Evolutionary conservation across 75 land plant species (phyloP).

Genomic region (Pinus taeda): DNA sequence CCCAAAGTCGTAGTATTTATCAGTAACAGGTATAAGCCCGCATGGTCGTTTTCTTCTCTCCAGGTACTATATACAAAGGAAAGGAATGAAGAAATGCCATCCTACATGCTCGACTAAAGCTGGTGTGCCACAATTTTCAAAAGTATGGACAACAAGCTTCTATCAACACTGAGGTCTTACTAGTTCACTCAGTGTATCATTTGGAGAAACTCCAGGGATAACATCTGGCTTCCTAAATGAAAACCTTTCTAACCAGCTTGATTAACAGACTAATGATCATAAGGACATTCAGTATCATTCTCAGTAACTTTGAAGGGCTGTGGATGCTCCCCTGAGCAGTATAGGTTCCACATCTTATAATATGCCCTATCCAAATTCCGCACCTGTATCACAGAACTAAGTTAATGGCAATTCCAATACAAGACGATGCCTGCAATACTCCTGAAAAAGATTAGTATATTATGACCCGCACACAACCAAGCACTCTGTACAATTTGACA

Average conservation of each 20-base stretch:
- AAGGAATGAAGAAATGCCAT: no score
- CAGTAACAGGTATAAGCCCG: no score
- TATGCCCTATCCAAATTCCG: conserved; percentile 86
- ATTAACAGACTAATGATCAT: conserved; percentile 12
- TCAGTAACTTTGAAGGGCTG: conserved; percentile 89
- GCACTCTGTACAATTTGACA: not conserved
- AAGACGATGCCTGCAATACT: not conserved
- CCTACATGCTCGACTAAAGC: no score
- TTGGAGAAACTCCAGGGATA: not conserved
- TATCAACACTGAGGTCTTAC: not conserved
- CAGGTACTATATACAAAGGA: no score
- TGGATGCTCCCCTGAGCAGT: conserved; percentile 78
- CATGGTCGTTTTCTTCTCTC: no score
- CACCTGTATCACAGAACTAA: conserved; percentile 54
- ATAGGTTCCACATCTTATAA: conserved; percentile 98
- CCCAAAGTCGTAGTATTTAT: no score
- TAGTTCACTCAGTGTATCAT: conserved; percentile 8
- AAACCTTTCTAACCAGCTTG: not conserved
- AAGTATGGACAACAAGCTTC: not conserved
- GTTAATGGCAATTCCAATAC: conserved; percentile 1
- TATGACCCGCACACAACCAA: not conserved
- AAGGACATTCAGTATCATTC: conserved; percentile 73
- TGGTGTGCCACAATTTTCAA: no score
- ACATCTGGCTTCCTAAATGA: not conserved
- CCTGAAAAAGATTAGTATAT: conserved; percentile 1